Conservation (phyloP, 495 filamentous ascomycete species). For the Xylaria curta region DNA sequence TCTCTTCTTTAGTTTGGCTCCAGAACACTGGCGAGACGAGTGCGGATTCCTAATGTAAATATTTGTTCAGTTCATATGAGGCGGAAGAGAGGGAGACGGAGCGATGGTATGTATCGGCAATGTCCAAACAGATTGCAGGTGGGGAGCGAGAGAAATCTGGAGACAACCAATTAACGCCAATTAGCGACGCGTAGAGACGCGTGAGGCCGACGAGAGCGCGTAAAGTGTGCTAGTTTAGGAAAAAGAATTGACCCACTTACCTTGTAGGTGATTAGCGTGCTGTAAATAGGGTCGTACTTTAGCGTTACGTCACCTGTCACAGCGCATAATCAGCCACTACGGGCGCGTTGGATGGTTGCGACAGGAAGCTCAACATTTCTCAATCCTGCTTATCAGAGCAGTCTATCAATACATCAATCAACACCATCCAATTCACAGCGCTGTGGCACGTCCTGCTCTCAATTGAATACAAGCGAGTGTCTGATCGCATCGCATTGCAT, state of each 20-base stretch:
- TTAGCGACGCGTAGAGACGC: slow-evolving; percentile 6
- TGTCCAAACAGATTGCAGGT: background rate
- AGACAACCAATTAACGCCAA: background rate
- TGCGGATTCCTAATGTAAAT: background rate
- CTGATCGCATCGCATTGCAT: background rate
- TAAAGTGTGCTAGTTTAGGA: slow-evolving; percentile 20
- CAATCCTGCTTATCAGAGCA: background rate
- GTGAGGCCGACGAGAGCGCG: slow-evolving; percentile 17
- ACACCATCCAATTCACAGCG: background rate
- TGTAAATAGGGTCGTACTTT: background rate
- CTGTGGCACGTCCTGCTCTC: background rate
- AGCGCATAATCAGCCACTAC: background rate
- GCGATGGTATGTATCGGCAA: background rate
- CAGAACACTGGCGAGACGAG: background rate
- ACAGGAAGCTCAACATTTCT: background rate
- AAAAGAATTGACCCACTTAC: background rate
- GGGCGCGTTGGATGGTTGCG: background rate
- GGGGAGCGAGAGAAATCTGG: slow-evolving; percentile 20
- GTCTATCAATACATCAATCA: background rate
- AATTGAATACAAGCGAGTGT: background rate
- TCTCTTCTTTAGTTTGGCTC: background rate
- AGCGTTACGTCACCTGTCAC: slow-evolving; percentile 5
- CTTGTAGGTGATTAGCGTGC: background rate
- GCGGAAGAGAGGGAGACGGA: background rate
- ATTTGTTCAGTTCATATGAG: background rate